Percentiles rank a stretch among this genome's conserved stretches.
Conservation (phyloP, 257 asterid genomes). For the Cinchona pubescens region DNA sequence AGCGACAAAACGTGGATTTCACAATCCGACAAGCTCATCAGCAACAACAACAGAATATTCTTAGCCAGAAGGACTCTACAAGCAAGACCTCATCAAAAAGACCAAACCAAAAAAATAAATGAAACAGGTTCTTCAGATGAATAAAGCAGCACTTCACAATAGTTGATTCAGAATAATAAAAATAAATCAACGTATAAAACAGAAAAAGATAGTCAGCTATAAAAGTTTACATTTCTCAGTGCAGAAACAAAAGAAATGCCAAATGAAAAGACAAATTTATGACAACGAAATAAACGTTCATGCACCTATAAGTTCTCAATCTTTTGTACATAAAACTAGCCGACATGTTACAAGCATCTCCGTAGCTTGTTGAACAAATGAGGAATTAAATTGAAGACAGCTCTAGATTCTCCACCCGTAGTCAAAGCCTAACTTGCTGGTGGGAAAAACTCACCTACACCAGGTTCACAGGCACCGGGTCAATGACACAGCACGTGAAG, state of each 20-base stretch:
- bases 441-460: slow-evolving; percentile 24
- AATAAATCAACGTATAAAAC: background rate
- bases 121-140: background rate
- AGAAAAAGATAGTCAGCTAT: background rate
- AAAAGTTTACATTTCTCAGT: background rate
- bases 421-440: background rate
- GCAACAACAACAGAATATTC: background rate
- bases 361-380: background rate
- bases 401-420: background rate
- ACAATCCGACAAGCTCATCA: background rate
- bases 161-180: background rate
- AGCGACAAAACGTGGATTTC: background rate
- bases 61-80: background rate
- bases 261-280: background rate
- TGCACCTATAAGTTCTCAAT: background rate
- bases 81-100: background rate
- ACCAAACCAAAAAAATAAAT: background rate
- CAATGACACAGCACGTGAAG: slow-evolving; percentile 28
- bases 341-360: background rate
- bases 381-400: background rate
- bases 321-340: background rate
- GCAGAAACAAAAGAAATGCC: background rate
- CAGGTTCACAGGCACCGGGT: slow-evolving; percentile 30
- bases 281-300: background rate
- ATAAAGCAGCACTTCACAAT: background rate